phyloP scores from a whole-genome alignment of 192 early-diverging fungal genomes.

The Chytriomyces sp. region DNA sequence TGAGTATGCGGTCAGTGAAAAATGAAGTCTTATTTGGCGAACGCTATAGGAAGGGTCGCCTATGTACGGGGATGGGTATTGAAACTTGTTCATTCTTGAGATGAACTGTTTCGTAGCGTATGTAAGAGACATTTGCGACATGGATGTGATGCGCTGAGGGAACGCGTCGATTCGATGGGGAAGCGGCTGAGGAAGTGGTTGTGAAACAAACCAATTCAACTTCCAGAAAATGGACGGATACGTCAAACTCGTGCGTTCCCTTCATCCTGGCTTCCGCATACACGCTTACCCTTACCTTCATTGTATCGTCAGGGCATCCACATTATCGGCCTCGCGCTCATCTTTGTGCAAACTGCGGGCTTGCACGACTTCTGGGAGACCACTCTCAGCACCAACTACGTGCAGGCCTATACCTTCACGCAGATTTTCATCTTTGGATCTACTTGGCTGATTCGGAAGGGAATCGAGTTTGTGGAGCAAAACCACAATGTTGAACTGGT shows the following conservation, averaged over 20 bases:
- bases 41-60: too few relatives aligned
- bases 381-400: neutral
- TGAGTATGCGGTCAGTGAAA: too few relatives aligned
- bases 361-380: slow-evolving; percentile 8
- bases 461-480: neutral
- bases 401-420: slow-evolving; percentile 6
- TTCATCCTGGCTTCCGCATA: too few relatives aligned
- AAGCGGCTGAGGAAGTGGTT: too few relatives aligned
- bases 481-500: neutral
- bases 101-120: too few relatives aligned
- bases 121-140: too few relatives aligned
- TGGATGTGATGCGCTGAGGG: too few relatives aligned
- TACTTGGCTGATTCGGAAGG: neutral
- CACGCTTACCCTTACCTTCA: neutral
- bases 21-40: too few relatives aligned
- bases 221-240: slow-evolving; percentile 1
- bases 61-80: too few relatives aligned
- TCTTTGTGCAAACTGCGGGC: slow-evolving; percentile 8
- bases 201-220: too few relatives aligned
- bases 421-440: slow-evolving; percentile 26
- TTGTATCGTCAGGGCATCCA: slow-evolving; percentile 7
- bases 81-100: too few relatives aligned
- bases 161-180: too few relatives aligned
- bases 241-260: neutral
- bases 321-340: slow-evolving; percentile 1